These are phyloP conservation scores for Hydnum rufescens DNA, from an alignment of 768 basidiomycete species.

Conservation along the genomic window DNA sequence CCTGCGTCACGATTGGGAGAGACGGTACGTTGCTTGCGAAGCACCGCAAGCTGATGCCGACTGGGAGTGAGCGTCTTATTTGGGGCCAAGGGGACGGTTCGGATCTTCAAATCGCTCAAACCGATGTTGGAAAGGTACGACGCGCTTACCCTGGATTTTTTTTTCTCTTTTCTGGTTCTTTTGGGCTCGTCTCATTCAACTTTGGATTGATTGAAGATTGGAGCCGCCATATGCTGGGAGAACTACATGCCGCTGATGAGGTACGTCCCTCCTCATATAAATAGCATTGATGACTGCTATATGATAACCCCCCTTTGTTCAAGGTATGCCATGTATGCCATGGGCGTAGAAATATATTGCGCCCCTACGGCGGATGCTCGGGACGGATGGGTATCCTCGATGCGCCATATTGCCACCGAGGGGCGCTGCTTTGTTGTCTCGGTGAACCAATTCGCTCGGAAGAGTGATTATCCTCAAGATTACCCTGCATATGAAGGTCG, in stretches of 20 bases:
- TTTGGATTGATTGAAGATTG: not conserved
- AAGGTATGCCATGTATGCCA: not conserved
- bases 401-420: conserved; percentile 45
- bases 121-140: conserved; percentile 27
- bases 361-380: conserved; percentile 47
- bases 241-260: conserved; percentile 47
- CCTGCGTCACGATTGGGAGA: conserved; percentile 36
- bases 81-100: conserved; percentile 43
- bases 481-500: conserved; percentile 1
- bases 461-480: conserved; percentile 15
- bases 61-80: conserved; percentile 36
- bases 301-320: not conserved
- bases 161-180: not conserved
- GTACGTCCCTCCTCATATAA: conserved; percentile 12
- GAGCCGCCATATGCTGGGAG: conserved; percentile 27
- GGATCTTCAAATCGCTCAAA: conserved; percentile 21
- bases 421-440: conserved; percentile 51
- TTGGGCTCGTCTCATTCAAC: not conserved
- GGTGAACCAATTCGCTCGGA: conserved; percentile 38
- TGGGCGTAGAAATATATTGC: conserved; percentile 30
- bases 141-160: too few species aligned
- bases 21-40: conserved; percentile 33
- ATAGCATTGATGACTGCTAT: not conserved
- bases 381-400: conserved; percentile 33
- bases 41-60: conserved; percentile 46